These are phyloP conservation scores for Exophiala sideris DNA, from an alignment of 2,329 filamentous ascomycete genomes.

Conservation along the genomic window DNA sequence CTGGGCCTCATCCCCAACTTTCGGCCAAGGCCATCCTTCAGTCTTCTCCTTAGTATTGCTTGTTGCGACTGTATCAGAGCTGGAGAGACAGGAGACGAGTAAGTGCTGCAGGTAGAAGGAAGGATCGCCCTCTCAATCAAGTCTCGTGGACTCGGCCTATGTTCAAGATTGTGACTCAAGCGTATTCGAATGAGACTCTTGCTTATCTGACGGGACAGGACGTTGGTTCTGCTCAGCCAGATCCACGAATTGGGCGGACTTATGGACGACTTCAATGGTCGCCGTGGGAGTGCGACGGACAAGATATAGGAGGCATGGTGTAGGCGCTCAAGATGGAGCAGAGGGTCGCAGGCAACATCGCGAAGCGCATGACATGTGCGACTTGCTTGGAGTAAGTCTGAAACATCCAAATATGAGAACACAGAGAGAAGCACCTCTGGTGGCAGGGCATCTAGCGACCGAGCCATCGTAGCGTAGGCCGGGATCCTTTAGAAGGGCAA, in stretches of 20 bases:
- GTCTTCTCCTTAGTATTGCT: conserved; percentile 17
- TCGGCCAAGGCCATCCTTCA: conserved; percentile 25
- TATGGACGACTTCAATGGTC: conserved; percentile 57
- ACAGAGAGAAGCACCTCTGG: conserved; percentile 46
- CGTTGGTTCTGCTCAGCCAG: conserved; percentile 63
- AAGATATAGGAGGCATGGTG: conserved; percentile 55
- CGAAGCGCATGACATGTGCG: conserved; percentile 59
- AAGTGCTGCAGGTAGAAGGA: conserved; percentile 56
- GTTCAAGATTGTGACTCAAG: conserved; percentile 59
- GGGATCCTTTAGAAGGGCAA: not conserved
- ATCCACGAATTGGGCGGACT: conserved; percentile 64
- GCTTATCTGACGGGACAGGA: conserved; percentile 61
- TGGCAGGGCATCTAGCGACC: conserved; percentile 31
- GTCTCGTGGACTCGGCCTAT: conserved; percentile 57
- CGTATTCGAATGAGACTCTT: conserved; percentile 64
- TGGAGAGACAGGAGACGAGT: conserved; percentile 24
- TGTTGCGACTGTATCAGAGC: conserved; percentile 27
- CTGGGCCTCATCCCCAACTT: conserved; percentile 31
- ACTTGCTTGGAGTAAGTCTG: conserved; percentile 44
- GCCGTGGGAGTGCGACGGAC: conserved; percentile 54
- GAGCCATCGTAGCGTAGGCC: conserved; percentile 1
- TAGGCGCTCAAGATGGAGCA: conserved; percentile 62
- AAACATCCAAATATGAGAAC: conserved; percentile 44
- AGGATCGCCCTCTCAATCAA: conserved; percentile 64
- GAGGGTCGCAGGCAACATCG: conserved; percentile 60